Evolutionary conservation across 345 rosid species (phyloP), one percentile per base, ranked within the genome.

Genomic region (Punica granatum): DNA sequence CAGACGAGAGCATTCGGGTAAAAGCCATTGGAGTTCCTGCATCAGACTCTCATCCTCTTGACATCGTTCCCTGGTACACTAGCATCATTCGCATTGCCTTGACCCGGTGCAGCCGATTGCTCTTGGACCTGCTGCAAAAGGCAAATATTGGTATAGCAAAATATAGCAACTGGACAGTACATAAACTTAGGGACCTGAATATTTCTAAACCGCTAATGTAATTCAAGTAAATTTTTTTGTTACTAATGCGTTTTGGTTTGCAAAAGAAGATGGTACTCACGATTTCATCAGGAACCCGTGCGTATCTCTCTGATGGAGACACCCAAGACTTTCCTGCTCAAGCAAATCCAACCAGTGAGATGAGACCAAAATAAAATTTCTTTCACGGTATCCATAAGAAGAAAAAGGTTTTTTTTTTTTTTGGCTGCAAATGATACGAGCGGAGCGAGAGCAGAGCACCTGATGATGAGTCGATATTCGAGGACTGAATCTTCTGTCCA

Each of bases 271-370:
- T 13, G 34, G 1, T 30, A 73, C 95, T 85, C 72, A 89, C 99
- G 14, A 81, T 80, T 84, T 94, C 97, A 66, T 81, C 85, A n/a
- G 96, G 98, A 77, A 89, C 99, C 71, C 88, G 84, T 1, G 98
- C 96, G 78, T 94, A 94, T 89, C 97, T 82, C 77, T 86, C 98
- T 2, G 92, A 71, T 46, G 85, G 96, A 15, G 97, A 84, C 43
- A 94, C 84, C 98, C 97, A 91, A 71, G 74, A 73, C 84, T 89
- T 94, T 58, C 97, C 97, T 91, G 86, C 72, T 51, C 71, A 79
- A 31, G 18, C 28, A 26, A 4, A 8, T 41, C 10, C 34, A 41
- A 32, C 26, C 58, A 59, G 41, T 32, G 60, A 42, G 34, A 58
- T 19, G n/a, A n/a, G n/a, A n/a, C 13, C 33, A 36, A 35, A 12